Percentiles rank a stretch among this genome's conserved stretches.
phyloP scores from a whole-genome alignment of 306 rosid genomes.

The Sicyos baderoa region DNA sequence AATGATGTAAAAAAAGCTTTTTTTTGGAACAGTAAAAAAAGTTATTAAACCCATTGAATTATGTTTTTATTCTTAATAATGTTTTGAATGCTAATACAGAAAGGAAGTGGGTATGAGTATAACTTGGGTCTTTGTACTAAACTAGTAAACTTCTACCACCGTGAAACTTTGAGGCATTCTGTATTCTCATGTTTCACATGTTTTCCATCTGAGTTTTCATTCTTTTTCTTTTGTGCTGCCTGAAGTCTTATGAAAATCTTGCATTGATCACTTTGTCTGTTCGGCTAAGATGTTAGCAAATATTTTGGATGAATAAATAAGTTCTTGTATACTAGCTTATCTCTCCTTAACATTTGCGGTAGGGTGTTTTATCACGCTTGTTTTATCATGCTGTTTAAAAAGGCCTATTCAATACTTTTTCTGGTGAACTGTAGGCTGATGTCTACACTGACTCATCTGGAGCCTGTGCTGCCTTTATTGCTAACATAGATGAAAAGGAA shows the following conservation, averaged over 20 bases:
- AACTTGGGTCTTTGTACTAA: background rate
- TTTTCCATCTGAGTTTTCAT: background rate
- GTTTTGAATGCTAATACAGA: background rate
- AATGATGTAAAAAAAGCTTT: background rate
- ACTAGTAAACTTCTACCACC: background rate
- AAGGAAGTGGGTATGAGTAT: background rate
- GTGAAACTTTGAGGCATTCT: constrained; percentile 5
- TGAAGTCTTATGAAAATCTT: background rate
- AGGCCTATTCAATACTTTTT: constrained; percentile 12
- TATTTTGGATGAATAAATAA: constrained; percentile 12
- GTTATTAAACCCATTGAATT: background rate
- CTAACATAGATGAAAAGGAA: constrained; percentile 67
- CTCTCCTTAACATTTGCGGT: background rate
- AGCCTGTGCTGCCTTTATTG: constrained; percentile 73
- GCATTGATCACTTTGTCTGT: constrained; percentile 7
- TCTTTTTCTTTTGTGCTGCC: constrained; percentile 1
- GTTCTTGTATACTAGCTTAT: background rate
- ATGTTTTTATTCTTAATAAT: background rate
- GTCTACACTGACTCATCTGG: constrained; percentile 70
- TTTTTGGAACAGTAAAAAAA: too few species aligned
- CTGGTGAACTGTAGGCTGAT: constrained; percentile 57
- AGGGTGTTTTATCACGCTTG: background rate
- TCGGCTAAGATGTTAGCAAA: background rate
- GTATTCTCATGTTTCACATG: background rate
- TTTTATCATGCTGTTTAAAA: background rate